Conservation (phyloP, 2,329 filamentous ascomycete species). For the Pseudogymnoascus destructans region DNA sequence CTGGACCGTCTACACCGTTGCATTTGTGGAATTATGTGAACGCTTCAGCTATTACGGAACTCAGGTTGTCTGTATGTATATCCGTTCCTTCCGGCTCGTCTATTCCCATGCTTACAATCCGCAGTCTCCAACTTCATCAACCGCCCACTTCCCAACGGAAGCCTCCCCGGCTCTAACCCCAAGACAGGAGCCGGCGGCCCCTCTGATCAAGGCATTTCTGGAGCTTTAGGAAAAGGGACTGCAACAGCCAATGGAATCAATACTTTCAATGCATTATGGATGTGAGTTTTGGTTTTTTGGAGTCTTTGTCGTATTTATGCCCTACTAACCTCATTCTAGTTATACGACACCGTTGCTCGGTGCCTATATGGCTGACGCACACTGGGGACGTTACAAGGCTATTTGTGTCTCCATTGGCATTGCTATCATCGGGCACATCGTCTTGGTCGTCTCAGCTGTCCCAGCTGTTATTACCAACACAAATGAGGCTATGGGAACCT, state of each 20-base stretch:
- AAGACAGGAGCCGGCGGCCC: conserved; percentile 1
- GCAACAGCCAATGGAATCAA: conserved; percentile 36
- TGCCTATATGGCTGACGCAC: conserved; percentile 43
- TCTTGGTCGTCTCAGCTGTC: conserved; percentile 40
- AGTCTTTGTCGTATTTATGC: too few species aligned
- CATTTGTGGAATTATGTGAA: conserved; percentile 51
- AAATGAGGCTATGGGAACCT: conserved; percentile 34
- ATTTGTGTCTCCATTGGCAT: conserved; percentile 37
- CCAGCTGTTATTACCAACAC: conserved; percentile 33
- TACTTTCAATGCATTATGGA: conserved; percentile 30
- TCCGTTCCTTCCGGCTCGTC: not conserved
- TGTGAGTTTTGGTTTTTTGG: conserved; percentile 9
- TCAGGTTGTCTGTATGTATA: conserved; percentile 41
- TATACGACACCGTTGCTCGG: conserved; percentile 34
- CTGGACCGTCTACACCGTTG: conserved; percentile 33
- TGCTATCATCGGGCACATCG: conserved; percentile 38
- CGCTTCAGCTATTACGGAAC: conserved; percentile 54
- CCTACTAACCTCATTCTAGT: too few species aligned
- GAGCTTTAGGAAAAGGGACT: conserved; percentile 34
- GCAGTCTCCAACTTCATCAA: conserved; percentile 40
- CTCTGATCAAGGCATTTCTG: conserved; percentile 25
- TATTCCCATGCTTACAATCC: conserved; percentile 16
- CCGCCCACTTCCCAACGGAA: conserved; percentile 32
- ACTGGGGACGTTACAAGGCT: conserved; percentile 49
- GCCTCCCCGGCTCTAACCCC: conserved; percentile 13